Evolutionary conservation across 106 monocot genomes (phyloP), one percentile per base, ranked within the genome.

Genomic region (Phalaenopsis equestris): DNA sequence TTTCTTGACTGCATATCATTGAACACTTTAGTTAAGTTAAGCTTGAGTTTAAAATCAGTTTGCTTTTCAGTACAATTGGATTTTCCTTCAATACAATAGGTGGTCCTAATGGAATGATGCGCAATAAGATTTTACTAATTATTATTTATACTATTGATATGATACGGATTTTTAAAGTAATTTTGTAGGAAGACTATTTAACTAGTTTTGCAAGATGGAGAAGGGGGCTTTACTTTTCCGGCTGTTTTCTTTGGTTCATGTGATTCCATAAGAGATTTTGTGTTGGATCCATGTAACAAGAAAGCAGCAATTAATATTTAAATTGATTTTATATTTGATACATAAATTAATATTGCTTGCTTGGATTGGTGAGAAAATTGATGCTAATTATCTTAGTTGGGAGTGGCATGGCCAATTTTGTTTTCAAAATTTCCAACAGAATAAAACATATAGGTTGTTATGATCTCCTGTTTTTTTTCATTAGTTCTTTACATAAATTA

Each of bases 1-100:
- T 42, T 74, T 74, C 8, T 36, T 43, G 19, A 45, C 10, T 76
- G 76, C 76, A 76, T 49, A 49, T 76, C 49, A n/a, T 45, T 42
- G 49, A 76, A 49, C 12, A 21, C 49, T 49, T 76, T 76, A 74
- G 74, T 18, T 74, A 74, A 74, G 43, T 42, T 74, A 74, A 45
- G 41, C n/a, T 43, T 42, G 42, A 73, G 19, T 73, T 42, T 42
- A 6, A 73, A 41, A 73, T 73, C 42, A 73, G 38, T 42, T 11
- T 70, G 15, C 41, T 6, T 73, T 42, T 73, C 19, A 18, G 73
- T 43, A 37, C 12, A 7, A 30, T 37, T 70, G 70, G 38, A 37
- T 37, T 11, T 70, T 14, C n/a, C 0, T 70, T 70, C 12, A 74
- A 74, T 74, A 41, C 72, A 42, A 3, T 74, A 74, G 74, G 6